Base-by-base conservation (phyloP, 495 filamentous ascomycete species). In the Venustampulla echinocandica region DNA sequence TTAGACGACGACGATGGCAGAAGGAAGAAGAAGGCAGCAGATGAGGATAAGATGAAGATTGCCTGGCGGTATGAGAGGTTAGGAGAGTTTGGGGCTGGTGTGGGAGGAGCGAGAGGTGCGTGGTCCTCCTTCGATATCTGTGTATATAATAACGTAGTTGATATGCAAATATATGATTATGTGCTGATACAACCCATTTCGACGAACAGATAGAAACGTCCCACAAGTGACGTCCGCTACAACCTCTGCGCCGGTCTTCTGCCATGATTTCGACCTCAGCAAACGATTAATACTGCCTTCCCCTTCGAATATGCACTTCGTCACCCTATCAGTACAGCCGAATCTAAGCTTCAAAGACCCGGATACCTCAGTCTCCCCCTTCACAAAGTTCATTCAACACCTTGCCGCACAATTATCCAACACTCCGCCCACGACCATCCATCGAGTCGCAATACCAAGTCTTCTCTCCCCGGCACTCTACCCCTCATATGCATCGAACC, bases 1-100 rank as follows among this genome's bases (percentile, higher is more conserved):
- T 68, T 73, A 0, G 64, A 62, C 3, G 74, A 71, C 6, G 20
- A 35, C 18, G 33, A 45, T 10, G 46, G 33, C 13, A 33, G 37
- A 44, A 32, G 32, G 67, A 60, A 10, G 65, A 64, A 11, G 71
- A 67, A 11, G 55, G 63, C 7, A 58, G 62, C 28, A 63, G 54
- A 66, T 55, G 53, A 61, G 7, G 87, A 93, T 46, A 83, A 79
- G 62, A 98, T 98, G 92, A 96, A 95, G 68, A 98, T 98, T 63
- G 92, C 92, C 9, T 98, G 92, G 92, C 70, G 92, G 63, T 98
- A 98, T 66, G 90, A 96, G 61, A 76, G 81, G 15, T 61, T 96
- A 50, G 84, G 87, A 18, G 79, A 84, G 20, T 58, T 61, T 47
- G 53, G 56, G 9, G 47, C 28, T 30, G 27, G 27, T n/a, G n/a